phyloP scores from a whole-genome alignment of 306 rosid species.

The Malus sieversii region DNA sequence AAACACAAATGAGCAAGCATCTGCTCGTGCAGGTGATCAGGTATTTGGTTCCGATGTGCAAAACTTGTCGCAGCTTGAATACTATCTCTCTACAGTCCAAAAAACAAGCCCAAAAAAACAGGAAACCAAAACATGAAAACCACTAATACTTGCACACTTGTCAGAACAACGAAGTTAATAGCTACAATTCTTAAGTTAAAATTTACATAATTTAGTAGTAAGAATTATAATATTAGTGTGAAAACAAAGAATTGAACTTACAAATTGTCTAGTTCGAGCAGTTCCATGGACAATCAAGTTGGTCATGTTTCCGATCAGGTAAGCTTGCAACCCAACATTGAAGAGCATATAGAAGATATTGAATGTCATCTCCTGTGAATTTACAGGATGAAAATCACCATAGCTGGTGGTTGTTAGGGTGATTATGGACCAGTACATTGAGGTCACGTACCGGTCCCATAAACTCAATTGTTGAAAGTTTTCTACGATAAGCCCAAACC shows the following conservation, averaged over 20 bases:
- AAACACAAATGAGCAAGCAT: constrained; percentile 72
- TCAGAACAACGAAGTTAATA: background rate
- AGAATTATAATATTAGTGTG: background rate
- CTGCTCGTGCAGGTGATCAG: constrained; percentile 63
- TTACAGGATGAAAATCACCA: constrained; percentile 81
- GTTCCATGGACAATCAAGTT: constrained; percentile 74
- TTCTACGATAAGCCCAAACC: constrained; percentile 28
- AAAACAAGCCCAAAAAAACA: constrained; percentile 1
- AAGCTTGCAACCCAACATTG: constrained; percentile 53
- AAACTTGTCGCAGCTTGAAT: constrained; percentile 60
- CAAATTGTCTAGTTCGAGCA: constrained; percentile 66
- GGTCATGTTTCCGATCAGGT: constrained; percentile 82
- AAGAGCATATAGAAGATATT: constrained; percentile 42
- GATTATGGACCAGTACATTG: constrained; percentile 67
- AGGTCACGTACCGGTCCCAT: constrained; percentile 32
- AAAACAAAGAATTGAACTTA: constrained; percentile 23
- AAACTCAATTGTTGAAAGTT: background rate
- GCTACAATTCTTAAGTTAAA: background rate
- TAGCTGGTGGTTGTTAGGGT: constrained; percentile 64
- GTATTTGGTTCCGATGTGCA: constrained; percentile 55
- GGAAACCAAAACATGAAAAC: background rate
- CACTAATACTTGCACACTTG: background rate
- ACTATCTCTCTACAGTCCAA: constrained; percentile 55
- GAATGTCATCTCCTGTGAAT: constrained; percentile 46
- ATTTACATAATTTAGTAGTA: background rate